Conservation (phyloP, 2,329 filamentous ascomycete genomes). For the Fusarium pilosicola region DNA sequence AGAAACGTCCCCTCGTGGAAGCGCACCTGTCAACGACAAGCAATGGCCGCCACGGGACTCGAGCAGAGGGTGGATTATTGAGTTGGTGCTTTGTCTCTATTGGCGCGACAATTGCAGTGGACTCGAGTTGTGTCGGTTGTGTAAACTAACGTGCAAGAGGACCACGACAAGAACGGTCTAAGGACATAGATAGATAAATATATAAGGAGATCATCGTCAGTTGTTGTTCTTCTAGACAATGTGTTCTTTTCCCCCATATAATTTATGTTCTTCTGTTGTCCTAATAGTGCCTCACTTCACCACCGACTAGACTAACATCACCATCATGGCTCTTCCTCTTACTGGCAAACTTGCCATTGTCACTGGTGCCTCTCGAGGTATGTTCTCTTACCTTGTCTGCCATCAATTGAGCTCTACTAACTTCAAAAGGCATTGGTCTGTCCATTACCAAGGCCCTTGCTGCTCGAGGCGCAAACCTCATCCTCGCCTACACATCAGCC, state of each 20-base stretch:
- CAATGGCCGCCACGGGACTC: constrained; percentile 31
- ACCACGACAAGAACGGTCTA: constrained; percentile 2
- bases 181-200: background rate
- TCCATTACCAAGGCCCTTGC: constrained; percentile 41
- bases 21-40: constrained; percentile 43
- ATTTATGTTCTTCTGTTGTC: background rate
- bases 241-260: background rate
- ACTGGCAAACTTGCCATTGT: constrained; percentile 83
- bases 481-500: constrained; percentile 41
- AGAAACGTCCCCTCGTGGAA: constrained; percentile 23
- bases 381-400: constrained; percentile 1
- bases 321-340: constrained; percentile 56
- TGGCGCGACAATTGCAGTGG: constrained; percentile 39
- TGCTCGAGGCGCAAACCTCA: constrained; percentile 42
- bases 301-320: background rate
- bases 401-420: background rate
- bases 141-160: constrained; percentile 8
- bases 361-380: constrained; percentile 83
- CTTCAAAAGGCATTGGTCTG: constrained; percentile 35
- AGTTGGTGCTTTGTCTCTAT: constrained; percentile 23
- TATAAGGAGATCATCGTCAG: constrained; percentile 10
- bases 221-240: background rate
- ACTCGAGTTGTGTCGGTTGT: background rate
- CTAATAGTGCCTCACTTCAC: background rate
- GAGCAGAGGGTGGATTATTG: background rate